Conservation (phyloP, 192 early-diverging fungal species). For the Globomyces pollinis-pini region DNA sequence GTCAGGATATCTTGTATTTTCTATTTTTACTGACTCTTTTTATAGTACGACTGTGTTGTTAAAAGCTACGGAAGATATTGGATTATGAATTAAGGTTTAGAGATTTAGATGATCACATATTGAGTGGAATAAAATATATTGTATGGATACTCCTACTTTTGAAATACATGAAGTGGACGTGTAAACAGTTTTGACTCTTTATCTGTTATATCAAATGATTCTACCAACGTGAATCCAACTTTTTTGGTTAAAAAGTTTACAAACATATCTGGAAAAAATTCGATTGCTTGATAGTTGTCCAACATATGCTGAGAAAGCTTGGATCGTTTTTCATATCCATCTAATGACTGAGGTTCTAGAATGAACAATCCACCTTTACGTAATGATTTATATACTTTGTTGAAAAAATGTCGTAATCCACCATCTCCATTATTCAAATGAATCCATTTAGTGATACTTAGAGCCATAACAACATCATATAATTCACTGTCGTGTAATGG, state of each 20-base stretch:
- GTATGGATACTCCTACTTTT: no score
- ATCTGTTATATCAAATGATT: constrained; percentile 6
- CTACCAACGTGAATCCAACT: constrained; percentile 26
- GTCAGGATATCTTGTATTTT: neutral
- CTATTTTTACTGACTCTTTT: no score
- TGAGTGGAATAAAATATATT: no score
- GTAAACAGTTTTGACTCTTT: no score
- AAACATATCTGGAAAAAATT: constrained; percentile 22
- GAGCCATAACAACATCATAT: constrained; percentile 60
- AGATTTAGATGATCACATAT: no score
- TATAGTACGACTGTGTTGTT: no score
- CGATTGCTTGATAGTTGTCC: constrained; percentile 9
- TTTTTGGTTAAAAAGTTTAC: constrained; percentile 15
- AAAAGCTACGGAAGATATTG: no score
- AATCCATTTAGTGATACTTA: constrained; percentile 77
- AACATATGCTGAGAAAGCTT: constrained; percentile 12
- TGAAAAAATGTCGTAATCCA: constrained; percentile 60
- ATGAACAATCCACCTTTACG: constrained; percentile 54
- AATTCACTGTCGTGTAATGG: constrained; percentile 21
- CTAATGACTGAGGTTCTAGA: constrained; percentile 61
- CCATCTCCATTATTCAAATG: constrained; percentile 67
- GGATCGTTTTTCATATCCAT: constrained; percentile 41
- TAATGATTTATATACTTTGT: constrained; percentile 50
- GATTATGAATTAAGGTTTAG: no score
- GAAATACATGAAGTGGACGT: no score